Base-by-base conservation (phyloP, 805 yeast species). In the Candida boidinii region DNA sequence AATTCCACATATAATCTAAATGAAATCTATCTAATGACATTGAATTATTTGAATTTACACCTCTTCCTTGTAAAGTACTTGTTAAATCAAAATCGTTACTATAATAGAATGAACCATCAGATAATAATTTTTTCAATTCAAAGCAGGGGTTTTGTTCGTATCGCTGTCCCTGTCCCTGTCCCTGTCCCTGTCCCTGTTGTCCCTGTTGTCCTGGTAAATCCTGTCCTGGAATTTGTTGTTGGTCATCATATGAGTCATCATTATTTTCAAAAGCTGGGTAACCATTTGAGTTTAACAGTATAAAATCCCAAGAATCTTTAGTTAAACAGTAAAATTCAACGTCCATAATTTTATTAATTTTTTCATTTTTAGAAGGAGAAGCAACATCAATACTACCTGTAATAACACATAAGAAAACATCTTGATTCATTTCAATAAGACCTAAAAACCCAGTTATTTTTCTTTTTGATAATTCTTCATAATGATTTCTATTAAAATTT, bases 1-100 rank as follows among this genome's bases (percentile, higher is more conserved):
- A 71, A 54, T 92, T 92, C 98, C 99, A 92, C 97, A 92, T 90
- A 52, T 83, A 92, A 44, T 87, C 88, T 31, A 75, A 76, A 51
- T 81, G 90, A 44, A 73, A 79, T 29, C 82, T 66, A 44, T 73
- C 79, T 38, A 61, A 57, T 31, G 75, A 65, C 30, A 72, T 47
- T 0, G 74, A 60, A 25, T 44, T 36, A 36, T 61, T 59, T 2
- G 56, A 50, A 26, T 59, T 54, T 8, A 77, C 58, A 2, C 90
- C 94, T 50, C 94, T 63, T 30, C 73, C 65, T 56, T 90, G 97
- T 40, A 92, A 60, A 6, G 79, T 65, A n/a, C 86, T 79, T 0
- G 98, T 92, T 45, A 92, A 60, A 56, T 92, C 98, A 55, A 87
- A 92, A 58, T 87, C 90, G 4, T 86, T 78, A 34, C 95, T 84